phyloP scores from a whole-genome alignment of 2,329 filamentous ascomycete species.

The Alternaria brassicae region DNA sequence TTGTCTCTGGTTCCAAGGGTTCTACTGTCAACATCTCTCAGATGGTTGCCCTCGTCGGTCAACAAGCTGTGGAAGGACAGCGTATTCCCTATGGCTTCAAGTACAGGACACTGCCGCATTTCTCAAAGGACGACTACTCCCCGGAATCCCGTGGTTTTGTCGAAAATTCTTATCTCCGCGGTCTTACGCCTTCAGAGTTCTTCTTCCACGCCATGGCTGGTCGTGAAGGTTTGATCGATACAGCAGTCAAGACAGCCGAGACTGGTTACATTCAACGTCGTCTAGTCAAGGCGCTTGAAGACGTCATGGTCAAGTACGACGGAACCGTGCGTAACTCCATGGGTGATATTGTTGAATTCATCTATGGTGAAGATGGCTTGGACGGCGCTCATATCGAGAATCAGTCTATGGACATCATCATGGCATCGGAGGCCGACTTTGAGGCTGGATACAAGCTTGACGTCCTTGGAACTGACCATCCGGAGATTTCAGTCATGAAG shows the following conservation, averaged over 20 bases:
- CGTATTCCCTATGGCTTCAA: conserved; percentile 99
- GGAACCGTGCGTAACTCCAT: conserved; percentile 96
- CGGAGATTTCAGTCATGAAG: conserved; percentile 70
- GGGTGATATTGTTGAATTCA: conserved; percentile 94
- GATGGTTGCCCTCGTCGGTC: conserved; percentile 97
- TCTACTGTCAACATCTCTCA: conserved; percentile 99
- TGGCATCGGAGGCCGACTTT: conserved; percentile 78
- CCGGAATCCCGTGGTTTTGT: conserved; percentile 97
- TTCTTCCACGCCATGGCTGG: conserved; percentile 99
- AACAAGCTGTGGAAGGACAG: conserved; percentile 98
- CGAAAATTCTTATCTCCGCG: conserved; percentile 97
- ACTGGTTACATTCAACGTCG: conserved; percentile 99
- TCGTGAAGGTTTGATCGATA: conserved; percentile 99
- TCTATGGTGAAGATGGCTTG: conserved; percentile 96
- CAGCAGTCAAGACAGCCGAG: conserved; percentile 98
- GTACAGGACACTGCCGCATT: conserved; percentile 94
- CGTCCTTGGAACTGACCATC: conserved; percentile 76
- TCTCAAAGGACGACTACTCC: conserved; percentile 99
- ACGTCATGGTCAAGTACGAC: conserved; percentile 97
- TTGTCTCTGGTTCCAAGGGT: conserved; percentile 95
- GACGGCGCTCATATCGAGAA: conserved; percentile 94
- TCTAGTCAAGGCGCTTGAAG: conserved; percentile 96
- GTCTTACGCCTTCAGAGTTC: conserved; percentile 93
- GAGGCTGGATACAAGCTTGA: conserved; percentile 84
- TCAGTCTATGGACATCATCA: conserved; percentile 86